phyloP scores from a whole-genome alignment of 2,329 filamentous ascomycete species.

The Fonsecaea monophora region DNA sequence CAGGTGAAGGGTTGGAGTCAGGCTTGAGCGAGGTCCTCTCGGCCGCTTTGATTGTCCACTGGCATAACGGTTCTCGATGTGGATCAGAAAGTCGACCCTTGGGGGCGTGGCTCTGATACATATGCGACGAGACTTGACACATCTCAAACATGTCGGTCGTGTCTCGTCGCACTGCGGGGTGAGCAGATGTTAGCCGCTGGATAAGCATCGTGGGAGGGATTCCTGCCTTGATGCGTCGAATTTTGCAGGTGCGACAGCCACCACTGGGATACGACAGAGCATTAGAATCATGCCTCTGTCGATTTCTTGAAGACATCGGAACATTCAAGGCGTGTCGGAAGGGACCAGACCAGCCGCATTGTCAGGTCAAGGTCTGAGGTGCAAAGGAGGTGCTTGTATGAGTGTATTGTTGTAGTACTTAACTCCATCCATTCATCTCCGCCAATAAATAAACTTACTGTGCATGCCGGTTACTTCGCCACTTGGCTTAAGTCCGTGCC shows the following conservation, averaged over 20 bases:
- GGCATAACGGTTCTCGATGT: conserved; percentile 43
- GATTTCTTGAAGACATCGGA: not conserved
- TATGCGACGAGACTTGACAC: conserved; percentile 38
- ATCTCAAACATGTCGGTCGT: conserved; percentile 41
- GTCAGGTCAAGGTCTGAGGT: not conserved
- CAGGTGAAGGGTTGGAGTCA: conserved; percentile 25
- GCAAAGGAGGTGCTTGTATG: not conserved
- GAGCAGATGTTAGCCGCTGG: not conserved
- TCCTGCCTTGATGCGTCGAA: conserved; percentile 42
- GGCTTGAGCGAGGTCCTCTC: conserved; percentile 44
- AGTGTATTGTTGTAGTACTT: not conserved
- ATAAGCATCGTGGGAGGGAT: not conserved
- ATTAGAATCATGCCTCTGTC: not conserved
- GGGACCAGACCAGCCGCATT: not conserved
- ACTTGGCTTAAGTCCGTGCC: not conserved
- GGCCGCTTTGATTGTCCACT: conserved; percentile 44
- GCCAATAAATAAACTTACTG: not conserved
- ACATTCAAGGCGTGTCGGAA: not conserved
- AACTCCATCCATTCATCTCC: not conserved
- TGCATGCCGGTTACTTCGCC: not conserved
- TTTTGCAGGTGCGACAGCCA: conserved; percentile 43
- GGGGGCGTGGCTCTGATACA: conserved; percentile 33
- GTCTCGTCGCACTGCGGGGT: conserved; percentile 41
- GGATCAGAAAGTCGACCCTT: conserved; percentile 33
- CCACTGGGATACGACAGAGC: conserved; percentile 23